Percentiles rank a stretch among this genome's conserved stretches.
Conservation (phyloP, 2,329 filamentous ascomycete genomes). For the Chrysosporium keratinophilum region DNA sequence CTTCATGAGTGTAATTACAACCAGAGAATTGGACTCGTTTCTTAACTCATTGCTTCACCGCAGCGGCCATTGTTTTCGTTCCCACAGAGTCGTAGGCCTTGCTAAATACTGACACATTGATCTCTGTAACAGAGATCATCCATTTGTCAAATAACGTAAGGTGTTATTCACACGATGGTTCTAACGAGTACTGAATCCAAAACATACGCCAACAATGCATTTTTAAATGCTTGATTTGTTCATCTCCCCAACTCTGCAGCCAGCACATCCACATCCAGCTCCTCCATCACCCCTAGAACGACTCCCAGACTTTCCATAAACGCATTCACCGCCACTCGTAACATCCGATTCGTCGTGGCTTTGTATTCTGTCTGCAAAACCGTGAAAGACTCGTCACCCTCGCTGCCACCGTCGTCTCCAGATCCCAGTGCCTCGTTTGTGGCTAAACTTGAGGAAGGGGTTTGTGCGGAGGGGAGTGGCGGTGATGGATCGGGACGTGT, state of each 20-base stretch:
- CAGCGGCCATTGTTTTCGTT: too few species aligned
- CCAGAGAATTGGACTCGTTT: not conserved
- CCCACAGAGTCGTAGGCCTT: too few species aligned
- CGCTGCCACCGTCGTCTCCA: conserved; percentile 15
- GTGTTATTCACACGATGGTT: too few species aligned
- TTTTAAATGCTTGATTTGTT: too few species aligned
- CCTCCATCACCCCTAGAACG: conserved; percentile 52
- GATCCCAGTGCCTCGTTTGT: conserved; percentile 14
- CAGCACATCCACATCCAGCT: too few species aligned
- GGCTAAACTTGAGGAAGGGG: conserved; percentile 16
- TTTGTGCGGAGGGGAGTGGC: conserved; percentile 6
- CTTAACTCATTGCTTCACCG: too few species aligned
- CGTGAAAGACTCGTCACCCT: conserved; percentile 32
- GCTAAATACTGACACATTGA: too few species aligned
- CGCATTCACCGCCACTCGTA: conserved; percentile 88
- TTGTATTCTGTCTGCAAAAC: conserved; percentile 66
- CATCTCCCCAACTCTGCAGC: too few species aligned
- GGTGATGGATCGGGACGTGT: conserved; percentile 20
- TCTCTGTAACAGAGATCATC: too few species aligned
- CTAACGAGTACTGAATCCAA: too few species aligned
- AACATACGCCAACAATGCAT: too few species aligned
- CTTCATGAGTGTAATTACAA: not conserved
- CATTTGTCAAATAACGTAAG: too few species aligned
- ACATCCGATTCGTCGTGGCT: conserved; percentile 90
- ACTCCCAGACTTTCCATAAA: conserved; percentile 86